These are phyloP conservation scores for Blastomyces gilchristii DNA, from an alignment of 2,329 filamentous ascomycete species.

Conservation along the genomic window DNA sequence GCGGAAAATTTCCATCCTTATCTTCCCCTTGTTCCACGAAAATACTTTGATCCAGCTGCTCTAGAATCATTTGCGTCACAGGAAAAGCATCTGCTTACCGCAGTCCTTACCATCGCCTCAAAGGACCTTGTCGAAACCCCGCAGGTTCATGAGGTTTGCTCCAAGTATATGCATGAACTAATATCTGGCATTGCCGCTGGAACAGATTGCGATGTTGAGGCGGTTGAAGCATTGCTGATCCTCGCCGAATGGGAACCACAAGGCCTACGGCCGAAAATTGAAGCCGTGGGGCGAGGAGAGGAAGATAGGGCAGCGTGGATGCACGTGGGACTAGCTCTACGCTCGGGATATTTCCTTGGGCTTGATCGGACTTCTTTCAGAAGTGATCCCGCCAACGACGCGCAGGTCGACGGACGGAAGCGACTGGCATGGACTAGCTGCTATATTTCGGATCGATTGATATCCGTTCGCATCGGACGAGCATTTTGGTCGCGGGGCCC, in stretches of 20 bases:
- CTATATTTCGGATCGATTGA: constrained; percentile 57
- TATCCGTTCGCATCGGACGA: constrained; percentile 60
- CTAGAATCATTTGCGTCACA: constrained; percentile 48
- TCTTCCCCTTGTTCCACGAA: constrained; percentile 55
- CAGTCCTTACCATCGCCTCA: constrained; percentile 59
- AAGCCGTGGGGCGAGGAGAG: constrained; percentile 58
- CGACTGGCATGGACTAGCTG: constrained; percentile 59
- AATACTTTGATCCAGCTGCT: constrained; percentile 46
- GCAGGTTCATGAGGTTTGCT: constrained; percentile 54
- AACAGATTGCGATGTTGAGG: constrained; percentile 56
- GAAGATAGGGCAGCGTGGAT: constrained; percentile 69
- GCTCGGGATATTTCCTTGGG: constrained; percentile 59
- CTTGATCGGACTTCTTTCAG: constrained; percentile 59
- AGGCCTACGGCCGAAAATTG: constrained; percentile 49
- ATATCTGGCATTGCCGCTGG: constrained; percentile 58
- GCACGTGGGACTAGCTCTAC: constrained; percentile 60
- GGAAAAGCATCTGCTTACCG: constrained; percentile 58
- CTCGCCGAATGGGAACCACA: constrained; percentile 66
- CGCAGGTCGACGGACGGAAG: constrained; percentile 51
- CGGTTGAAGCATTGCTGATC: constrained; percentile 58
- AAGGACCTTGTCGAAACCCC: constrained; percentile 58
- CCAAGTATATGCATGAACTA: constrained; percentile 58
- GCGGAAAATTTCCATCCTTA: constrained; percentile 58
- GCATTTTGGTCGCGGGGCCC: constrained; percentile 66
- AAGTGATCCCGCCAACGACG: constrained; percentile 49